Conservation (phyloP, 805 yeast species). For the Metschnikowia similis region DNA sequence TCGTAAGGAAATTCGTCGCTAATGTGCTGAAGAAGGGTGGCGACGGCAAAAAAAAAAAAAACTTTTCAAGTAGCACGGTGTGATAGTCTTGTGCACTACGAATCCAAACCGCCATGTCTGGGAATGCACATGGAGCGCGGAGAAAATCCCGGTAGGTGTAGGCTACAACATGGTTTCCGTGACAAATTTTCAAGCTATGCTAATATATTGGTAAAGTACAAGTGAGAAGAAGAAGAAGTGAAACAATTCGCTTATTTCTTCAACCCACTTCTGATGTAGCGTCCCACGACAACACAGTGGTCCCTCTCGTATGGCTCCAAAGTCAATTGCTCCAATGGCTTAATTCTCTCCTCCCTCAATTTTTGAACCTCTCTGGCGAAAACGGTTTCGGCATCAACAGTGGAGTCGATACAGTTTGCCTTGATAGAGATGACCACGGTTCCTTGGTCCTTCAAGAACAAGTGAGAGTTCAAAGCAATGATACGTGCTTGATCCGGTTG, state of each 20-base stretch:
- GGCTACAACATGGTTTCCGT: not conserved
- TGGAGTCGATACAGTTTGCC: conserved; percentile 99
- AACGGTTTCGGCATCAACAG: conserved; percentile 98
- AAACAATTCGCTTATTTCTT: conserved; percentile 33
- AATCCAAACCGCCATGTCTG: not conserved
- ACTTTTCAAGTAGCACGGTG: not conserved
- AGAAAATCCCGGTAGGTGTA: not conserved
- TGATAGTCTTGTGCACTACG: not conserved
- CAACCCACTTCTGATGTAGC: conserved; percentile 87
- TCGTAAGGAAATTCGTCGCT: not conserved
- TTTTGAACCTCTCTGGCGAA: conserved; percentile 99
- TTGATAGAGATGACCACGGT: conserved; percentile 98
- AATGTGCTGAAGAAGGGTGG: not conserved
- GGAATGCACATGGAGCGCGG: conserved; percentile 3
- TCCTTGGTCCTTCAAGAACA: conserved; percentile 97
- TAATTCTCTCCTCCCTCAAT: conserved; percentile 96
- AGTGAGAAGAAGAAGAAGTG: conserved; percentile 8
- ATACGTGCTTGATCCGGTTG: conserved; percentile 99
- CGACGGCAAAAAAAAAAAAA: not conserved
- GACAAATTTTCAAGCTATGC: conserved; percentile 13
- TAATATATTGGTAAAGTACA: conserved; percentile 14
- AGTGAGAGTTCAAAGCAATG: conserved; percentile 95
- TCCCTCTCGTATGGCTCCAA: conserved; percentile 99
- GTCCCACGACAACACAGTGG: conserved; percentile 98
- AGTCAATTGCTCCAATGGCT: conserved; percentile 97